Evolutionary conservation across 441 rosid species (phyloP), one percentile per base, ranked within the genome.

Genomic region (Gossypium gossypioides): DNA sequence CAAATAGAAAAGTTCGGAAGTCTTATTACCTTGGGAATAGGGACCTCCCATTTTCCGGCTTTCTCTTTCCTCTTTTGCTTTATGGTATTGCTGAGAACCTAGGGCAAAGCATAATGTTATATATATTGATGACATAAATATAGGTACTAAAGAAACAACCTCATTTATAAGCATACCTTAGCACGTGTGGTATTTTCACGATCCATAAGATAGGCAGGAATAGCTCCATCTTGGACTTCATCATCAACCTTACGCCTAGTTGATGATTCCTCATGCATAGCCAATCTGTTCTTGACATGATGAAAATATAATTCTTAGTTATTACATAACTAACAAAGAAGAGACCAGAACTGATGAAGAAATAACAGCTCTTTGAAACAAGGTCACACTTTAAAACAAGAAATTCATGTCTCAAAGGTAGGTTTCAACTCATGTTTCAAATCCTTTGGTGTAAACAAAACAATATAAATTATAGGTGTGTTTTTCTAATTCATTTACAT

Each of bases 41-140:
- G 97, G 12, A 95, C 99, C 66, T 95, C 98, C 98, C 98, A 95
- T 73, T 92, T 92, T 42, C 98, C 98, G 73, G 96, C 97, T 87
- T 81, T 95, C 80, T 92, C 97, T 83, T 92, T 95, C 72, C 98
- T 88, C 89, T 95, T 95, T 81, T 91, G 98, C 76, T 95, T 95
- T 48, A 95, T 83, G 15, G 95, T 87, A 81, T 92, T 95, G 86
- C 97, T 91, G 65, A 91, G 91, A 77, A 86, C 85, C 97, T 92
- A 77, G 4, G 68, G 68, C 22, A 59, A 2, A 69, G 10, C 50
- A 62, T 16, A 44, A 74, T 4, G 46, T 74, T 63, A 50, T 48
- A 76, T 72, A 44, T 22, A 51, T 29, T 42, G 72, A 29, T 46
- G 57, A 34, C 64, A 18, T 29, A 48, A 48, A 71, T 13, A 64